Percentiles rank a stretch among this genome's conserved stretches.
Conservation (phyloP, 164 flowering plant genomes). For the Malania oleifera region DNA sequence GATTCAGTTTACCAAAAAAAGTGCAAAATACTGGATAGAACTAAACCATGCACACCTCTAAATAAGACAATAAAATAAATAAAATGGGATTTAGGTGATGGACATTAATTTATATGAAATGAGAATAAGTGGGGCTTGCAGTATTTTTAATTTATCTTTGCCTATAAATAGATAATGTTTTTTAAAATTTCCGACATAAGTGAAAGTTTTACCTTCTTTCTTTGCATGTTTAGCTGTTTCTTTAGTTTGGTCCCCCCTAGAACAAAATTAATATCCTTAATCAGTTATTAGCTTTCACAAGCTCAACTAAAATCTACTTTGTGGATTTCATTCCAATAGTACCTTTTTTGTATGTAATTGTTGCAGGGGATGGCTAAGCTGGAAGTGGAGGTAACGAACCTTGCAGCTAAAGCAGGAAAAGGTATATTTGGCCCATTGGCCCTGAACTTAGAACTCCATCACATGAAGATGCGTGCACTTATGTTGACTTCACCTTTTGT, state of each 20-base stretch:
- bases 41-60: too few species aligned
- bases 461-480: background rate
- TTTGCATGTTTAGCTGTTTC: background rate
- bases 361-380: conserved; percentile 69
- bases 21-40: too few species aligned
- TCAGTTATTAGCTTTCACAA: background rate
- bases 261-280: too few species aligned
- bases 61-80: too few species aligned
- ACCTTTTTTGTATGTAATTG: background rate
- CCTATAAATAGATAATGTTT: background rate
- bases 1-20: too few species aligned
- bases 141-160: background rate
- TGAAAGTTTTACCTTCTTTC: background rate
- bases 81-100: too few species aligned
- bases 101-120: too few species aligned
- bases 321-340: background rate
- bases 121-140: too few species aligned
- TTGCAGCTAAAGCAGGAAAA: conserved; percentile 96
- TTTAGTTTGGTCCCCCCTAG: background rate
- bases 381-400: conserved; percentile 95
- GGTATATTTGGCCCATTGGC: conserved; percentile 33
- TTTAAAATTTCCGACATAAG: background rate
- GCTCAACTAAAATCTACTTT: background rate
- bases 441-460: background rate
- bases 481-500: background rate